These are phyloP conservation scores for Prosopis cineraria DNA, from an alignment of 306 rosid species.

Conservation along the genomic window DNA sequence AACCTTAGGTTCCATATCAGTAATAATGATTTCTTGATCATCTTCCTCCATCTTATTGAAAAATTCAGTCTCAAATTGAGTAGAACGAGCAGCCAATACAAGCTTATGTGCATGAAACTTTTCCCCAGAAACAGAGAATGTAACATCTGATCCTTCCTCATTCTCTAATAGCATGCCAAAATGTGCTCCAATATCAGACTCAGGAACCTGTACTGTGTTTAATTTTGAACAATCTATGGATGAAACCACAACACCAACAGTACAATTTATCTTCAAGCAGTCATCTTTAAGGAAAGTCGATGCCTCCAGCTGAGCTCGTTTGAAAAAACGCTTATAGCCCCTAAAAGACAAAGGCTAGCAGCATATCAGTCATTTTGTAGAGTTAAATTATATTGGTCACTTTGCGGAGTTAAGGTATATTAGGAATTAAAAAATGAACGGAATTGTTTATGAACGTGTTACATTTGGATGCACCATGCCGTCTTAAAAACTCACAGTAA, in stretches of 20 bases:
- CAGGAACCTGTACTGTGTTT: not conserved
- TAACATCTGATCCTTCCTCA: not conserved
- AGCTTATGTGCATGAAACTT: constrained; percentile 86
- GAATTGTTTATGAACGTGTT: not conserved
- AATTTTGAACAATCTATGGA: not conserved
- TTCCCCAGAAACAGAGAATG: constrained; percentile 48
- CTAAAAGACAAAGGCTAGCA: not conserved
- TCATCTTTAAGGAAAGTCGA: not conserved
- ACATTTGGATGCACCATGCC: not conserved
- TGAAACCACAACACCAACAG: not conserved
- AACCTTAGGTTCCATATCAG: constrained; percentile 81
- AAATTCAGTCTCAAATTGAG: constrained; percentile 58
- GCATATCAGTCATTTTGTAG: not conserved
- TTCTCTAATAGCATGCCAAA: not conserved
- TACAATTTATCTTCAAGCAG: not conserved
- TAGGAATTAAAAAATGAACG: not conserved
- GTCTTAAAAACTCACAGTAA: not conserved
- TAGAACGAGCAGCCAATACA: constrained; percentile 89
- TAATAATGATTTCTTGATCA: constrained; percentile 53
- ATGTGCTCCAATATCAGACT: not conserved
- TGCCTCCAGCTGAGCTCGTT: not conserved
- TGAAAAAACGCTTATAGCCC: not conserved
- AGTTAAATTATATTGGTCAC: not conserved
- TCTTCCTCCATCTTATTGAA: constrained; percentile 61
- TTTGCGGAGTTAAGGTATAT: not conserved